These are phyloP conservation scores for Skeletonema menzelii DNA, from an alignment of 108 stramenopile genomes.

Conservation along the genomic window DNA sequence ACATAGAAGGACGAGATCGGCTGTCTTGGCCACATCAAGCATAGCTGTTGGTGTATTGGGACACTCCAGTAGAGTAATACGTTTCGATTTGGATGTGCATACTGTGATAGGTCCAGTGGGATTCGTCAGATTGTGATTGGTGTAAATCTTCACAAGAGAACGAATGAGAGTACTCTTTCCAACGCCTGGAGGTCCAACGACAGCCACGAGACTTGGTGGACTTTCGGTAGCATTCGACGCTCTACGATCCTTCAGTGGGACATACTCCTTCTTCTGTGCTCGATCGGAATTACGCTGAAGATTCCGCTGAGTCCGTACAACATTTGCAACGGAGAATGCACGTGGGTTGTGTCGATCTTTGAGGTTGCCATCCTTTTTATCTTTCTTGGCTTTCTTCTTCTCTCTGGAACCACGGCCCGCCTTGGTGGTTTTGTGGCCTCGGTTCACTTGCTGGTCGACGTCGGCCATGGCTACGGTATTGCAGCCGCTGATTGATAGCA, in stretches of 20 bases:
- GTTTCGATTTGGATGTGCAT: slow-evolving; percentile 87
- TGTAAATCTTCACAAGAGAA: slow-evolving; percentile 94
- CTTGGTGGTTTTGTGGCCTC: slow-evolving; percentile 70
- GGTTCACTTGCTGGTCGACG: slow-evolving; percentile 32
- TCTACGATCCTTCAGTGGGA: slow-evolving; percentile 78
- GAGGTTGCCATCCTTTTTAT: slow-evolving; percentile 66
- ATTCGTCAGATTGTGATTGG: slow-evolving; percentile 87
- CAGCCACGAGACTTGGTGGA: slow-evolving; percentile 91
- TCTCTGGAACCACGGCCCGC: slow-evolving; percentile 88
- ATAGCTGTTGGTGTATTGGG: slow-evolving; percentile 92
- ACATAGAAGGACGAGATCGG: slow-evolving; percentile 94
- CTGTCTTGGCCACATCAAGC: slow-evolving; percentile 98
- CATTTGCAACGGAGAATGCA: slow-evolving; percentile 95
- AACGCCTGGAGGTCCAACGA: slow-evolving; percentile 94
- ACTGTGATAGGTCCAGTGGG: slow-evolving; percentile 96
- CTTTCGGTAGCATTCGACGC: slow-evolving; percentile 47
- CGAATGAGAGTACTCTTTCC: slow-evolving; percentile 97
- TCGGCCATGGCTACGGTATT: slow-evolving; percentile 6
- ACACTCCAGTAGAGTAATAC: slow-evolving; percentile 96
- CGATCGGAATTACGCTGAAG: slow-evolving; percentile 95
- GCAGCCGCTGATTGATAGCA: not conserved
- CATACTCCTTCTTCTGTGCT: slow-evolving; percentile 96
- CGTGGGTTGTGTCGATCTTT: slow-evolving; percentile 88
- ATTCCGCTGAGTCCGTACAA: slow-evolving; percentile 89
- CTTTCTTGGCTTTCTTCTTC: slow-evolving; percentile 68